Base-by-base conservation (phyloP, 352 stramenopile species). In the Thalassiosira mediterranea region DNA sequence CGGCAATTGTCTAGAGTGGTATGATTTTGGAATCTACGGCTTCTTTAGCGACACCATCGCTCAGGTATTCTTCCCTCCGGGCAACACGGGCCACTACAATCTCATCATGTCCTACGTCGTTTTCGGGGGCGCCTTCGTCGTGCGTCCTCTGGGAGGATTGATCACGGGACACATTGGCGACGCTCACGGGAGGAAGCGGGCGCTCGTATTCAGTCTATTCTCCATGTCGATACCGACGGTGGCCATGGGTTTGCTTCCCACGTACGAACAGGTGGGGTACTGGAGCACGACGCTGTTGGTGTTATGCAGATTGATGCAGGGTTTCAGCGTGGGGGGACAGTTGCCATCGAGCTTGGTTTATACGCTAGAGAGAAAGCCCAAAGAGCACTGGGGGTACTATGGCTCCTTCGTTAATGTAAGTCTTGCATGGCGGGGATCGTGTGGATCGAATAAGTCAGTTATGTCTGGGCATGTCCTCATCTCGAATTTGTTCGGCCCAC, bases 1-100 rank as follows among this genome's bases (percentile, higher is more conserved):
- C 40, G 79, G 79, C 1, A 87, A 88, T 59, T 71, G 81, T 7
- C 66, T 92, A 15, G 87, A 91, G 58, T 88, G 75, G 70, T 88
- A 87, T 42, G 85, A 91, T 52, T 91, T 91, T 53, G 81, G 77
- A 5, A n/a, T 90, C 4, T 90, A 88, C 61, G 84, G 84, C 8
- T 88, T 72, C 64, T 88, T 90, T 58, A 67, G 40, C 29, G 74
- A 82, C 46, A 59, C 87, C 38, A 83, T 90, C 40, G 65, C 60
- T 1, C 40, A 81, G 40, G 72, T 87, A 0, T 93, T 93, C 69
- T 93, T 93, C 64, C 72, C 86, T 21, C 79, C 83, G 21, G 49
- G 60, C 26, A 47, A 44, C 15, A 23, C 23, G n/a, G 34, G 37
- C 4, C 26, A 51, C 37, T n/a, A 26, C 2, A 76, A 76, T 44